Conservation (phyloP, 768 basidiomycete genomes). For the Leccinum broughii region DNA sequence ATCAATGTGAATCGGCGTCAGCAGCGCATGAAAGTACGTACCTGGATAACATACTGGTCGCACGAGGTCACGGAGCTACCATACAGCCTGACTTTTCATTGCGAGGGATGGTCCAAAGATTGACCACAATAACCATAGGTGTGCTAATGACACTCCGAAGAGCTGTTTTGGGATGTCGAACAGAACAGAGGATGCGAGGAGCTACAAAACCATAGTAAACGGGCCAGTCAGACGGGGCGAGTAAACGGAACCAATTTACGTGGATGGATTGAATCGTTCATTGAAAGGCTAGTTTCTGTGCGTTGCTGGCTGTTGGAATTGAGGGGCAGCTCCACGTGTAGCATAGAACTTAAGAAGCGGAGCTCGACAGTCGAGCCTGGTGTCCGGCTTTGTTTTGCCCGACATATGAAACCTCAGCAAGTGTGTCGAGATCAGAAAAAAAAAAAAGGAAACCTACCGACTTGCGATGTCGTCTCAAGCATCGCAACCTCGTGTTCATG, state of each 20-base stretch:
- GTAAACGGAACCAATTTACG: conserved; percentile 41
- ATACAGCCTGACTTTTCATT: conserved; percentile 81
- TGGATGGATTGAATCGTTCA: conserved; percentile 50
- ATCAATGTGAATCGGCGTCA: conserved; percentile 47
- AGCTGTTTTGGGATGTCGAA: conserved; percentile 55
- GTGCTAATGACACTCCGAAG: conserved; percentile 62
- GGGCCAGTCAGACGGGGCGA: too few species aligned
- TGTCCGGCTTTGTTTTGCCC: conserved; percentile 58
- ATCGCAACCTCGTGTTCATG: conserved; percentile 45
- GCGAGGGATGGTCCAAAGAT: conserved; percentile 79
- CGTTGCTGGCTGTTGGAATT: conserved; percentile 72
- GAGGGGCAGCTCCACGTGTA: conserved; percentile 72
- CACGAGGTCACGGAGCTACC: conserved; percentile 88
- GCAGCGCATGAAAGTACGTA: background rate
- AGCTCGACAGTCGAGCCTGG: conserved; percentile 71
- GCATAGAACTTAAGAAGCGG: conserved; percentile 77
- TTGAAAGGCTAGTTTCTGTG: conserved; percentile 50
- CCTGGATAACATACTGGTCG: conserved; percentile 61
- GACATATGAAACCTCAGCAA: conserved; percentile 22
- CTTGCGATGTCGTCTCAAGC: conserved; percentile 77
- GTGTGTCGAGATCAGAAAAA: background rate
- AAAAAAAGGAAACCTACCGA: conserved; percentile 61
- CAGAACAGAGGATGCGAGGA: conserved; percentile 64
- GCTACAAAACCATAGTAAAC: conserved; percentile 37
- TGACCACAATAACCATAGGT: conserved; percentile 88